A percentile compares a stretch with the other conserved stretches of the same genome.
Evolutionary conservation across 371 early-diverging fungal genomes (phyloP).

Genomic region (Rhizopus microsporus): DNA sequence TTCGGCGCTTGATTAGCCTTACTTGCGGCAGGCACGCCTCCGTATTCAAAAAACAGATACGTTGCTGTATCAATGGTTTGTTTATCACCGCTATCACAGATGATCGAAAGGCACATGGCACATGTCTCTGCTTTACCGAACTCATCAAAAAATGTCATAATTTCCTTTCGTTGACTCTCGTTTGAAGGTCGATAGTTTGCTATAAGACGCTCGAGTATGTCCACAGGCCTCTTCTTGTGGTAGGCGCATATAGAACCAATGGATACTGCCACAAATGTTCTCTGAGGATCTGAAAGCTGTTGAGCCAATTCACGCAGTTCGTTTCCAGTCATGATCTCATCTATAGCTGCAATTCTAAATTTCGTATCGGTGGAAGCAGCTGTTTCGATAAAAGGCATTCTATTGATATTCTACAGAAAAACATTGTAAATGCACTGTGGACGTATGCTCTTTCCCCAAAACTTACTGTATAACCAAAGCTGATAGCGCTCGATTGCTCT

Average conservation of each 20-base stretch:
- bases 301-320: slow-evolving; percentile 58
- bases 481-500: neutral
- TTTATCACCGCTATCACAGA: slow-evolving; percentile 38
- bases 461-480: neutral
- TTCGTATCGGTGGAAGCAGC: neutral
- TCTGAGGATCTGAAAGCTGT: slow-evolving; percentile 56
- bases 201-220: slow-evolving; percentile 60
- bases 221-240: slow-evolving; percentile 76
- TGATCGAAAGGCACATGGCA: slow-evolving; percentile 75
- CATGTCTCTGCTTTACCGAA: slow-evolving; percentile 68
- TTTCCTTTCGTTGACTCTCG: slow-evolving; percentile 40
- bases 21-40: slow-evolving; percentile 56
- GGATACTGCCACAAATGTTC: slow-evolving; percentile 74
- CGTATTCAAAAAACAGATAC: slow-evolving; percentile 58
- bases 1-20: slow-evolving; percentile 9
- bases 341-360: neutral
- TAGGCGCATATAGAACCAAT: slow-evolving; percentile 65
- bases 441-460: neutral
- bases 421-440: neutral
- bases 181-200: slow-evolving; percentile 3
- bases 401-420: neutral
- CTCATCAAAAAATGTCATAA: slow-evolving; percentile 56
- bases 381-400: slow-evolving; percentile 15
- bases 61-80: slow-evolving; percentile 40
- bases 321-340: slow-evolving; percentile 70